Evolutionary conservation across 306 rosid genomes (phyloP).

Genomic region (Mimosa bimucronata): DNA sequence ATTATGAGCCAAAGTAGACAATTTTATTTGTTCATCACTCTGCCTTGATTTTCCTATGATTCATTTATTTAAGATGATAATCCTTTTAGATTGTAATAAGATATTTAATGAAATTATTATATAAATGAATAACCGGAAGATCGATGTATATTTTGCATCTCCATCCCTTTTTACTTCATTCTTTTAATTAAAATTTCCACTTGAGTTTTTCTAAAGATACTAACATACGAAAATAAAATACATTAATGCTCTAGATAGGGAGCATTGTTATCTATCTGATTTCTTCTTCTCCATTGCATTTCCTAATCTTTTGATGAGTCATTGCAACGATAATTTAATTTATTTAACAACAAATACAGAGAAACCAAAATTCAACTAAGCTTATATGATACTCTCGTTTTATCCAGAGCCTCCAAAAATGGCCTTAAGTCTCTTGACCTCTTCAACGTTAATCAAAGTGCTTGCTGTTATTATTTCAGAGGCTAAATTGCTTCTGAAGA

Average conservation of each 20-base stretch:
- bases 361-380: neutral
- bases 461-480: neutral
- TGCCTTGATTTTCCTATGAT: neutral
- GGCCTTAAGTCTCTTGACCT: neutral
- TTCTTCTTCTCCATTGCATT: neutral
- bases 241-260: neutral
- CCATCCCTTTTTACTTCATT: too few relatives aligned
- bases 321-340: neutral
- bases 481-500: constrained; percentile 2
- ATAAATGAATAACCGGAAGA: too few relatives aligned
- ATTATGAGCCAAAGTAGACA: neutral
- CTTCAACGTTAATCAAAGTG: neutral
- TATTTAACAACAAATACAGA: neutral
- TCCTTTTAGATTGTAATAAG: neutral
- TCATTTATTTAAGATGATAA: neutral
- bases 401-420: constrained; percentile 1
- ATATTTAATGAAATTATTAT: neutral
- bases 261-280: neutral
- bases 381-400: neutral
- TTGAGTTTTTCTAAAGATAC: too few relatives aligned
- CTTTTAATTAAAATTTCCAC: too few relatives aligned
- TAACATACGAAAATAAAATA: neutral
- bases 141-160: too few relatives aligned
- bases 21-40: neutral
- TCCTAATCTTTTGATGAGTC: neutral